Conservation (phyloP, 345 rosid genomes). For the Hibiscus mutabilis region DNA sequence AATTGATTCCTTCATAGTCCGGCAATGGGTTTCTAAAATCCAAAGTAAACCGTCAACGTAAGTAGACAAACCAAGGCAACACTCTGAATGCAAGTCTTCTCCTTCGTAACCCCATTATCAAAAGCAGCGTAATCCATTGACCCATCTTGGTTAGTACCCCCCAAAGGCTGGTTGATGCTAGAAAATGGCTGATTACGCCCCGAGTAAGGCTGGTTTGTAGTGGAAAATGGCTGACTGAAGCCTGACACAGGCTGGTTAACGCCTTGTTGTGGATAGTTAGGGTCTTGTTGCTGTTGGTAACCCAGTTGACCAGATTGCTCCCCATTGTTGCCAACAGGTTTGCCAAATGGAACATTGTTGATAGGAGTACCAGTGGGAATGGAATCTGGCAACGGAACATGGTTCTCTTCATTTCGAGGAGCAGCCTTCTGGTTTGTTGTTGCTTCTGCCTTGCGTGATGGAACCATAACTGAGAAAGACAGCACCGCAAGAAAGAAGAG, state of each 20-base stretch:
- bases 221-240: conserved; percentile 29
- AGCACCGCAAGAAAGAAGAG: conserved; percentile 17
- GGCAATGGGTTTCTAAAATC: not conserved
- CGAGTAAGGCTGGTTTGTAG: conserved; percentile 35
- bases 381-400: conserved; percentile 5
- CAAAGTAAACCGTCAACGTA: conserved; percentile 2
- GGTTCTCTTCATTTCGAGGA: not conserved
- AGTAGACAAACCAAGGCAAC: conserved; percentile 9
- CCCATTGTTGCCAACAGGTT: conserved; percentile 12
- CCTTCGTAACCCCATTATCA: conserved; percentile 24
- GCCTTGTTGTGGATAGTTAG: conserved; percentile 20
- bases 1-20: not conserved
- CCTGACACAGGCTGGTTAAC: conserved; percentile 32
- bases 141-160: conserved; percentile 25
- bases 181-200: conserved; percentile 32
- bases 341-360: not conserved
- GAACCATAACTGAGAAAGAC: conserved; percentile 9
- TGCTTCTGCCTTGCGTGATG: not conserved
- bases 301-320: conserved; percentile 20
- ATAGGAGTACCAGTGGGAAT: conserved; percentile 10
- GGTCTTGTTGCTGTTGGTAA: conserved; percentile 28
- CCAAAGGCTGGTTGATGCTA: conserved; percentile 26
- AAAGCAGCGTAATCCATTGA: conserved; percentile 22
- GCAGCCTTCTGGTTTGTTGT: not conserved
- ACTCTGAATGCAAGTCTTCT: conserved; percentile 8